phyloP scores from a whole-genome alignment of 805 yeast genomes.

The Isabelozyma rhagii region DNA sequence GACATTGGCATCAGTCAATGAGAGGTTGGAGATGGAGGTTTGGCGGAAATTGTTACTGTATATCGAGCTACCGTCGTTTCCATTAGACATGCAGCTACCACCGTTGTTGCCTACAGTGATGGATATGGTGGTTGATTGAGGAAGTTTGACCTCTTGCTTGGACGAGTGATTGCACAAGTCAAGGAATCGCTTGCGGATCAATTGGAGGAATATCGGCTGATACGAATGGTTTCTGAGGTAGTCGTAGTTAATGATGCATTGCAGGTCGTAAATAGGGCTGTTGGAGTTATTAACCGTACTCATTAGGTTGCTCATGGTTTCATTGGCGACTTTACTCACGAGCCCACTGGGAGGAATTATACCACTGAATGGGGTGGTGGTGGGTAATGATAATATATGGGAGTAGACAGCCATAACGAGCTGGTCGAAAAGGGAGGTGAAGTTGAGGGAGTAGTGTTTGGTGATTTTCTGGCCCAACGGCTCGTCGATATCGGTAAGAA shows the following conservation, averaged over 20 bases:
- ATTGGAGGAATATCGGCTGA: conserved; percentile 39
- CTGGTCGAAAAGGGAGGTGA: conserved; percentile 35
- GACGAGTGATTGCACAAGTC: conserved; percentile 33
- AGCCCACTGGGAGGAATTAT: conserved; percentile 42
- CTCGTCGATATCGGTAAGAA: conserved; percentile 39
- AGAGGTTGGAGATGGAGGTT: conserved; percentile 39
- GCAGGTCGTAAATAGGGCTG: conserved; percentile 28
- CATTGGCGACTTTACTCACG: conserved; percentile 42
- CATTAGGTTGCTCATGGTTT: conserved; percentile 29
- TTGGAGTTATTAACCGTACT: conserved; percentile 10
- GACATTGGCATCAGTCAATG: conserved; percentile 38
- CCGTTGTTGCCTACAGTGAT: conserved; percentile 11
- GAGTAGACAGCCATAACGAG: conserved; percentile 32
- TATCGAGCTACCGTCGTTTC: conserved; percentile 5
- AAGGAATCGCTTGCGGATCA: conserved; percentile 37
- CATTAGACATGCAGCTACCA: conserved; percentile 1
- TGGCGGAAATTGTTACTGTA: conserved; percentile 20
- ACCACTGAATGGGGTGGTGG: conserved; percentile 45
- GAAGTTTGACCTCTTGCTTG: conserved; percentile 12
- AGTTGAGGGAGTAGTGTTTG: conserved; percentile 31
- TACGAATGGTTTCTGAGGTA: conserved; percentile 25
- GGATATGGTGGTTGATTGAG: conserved; percentile 21
- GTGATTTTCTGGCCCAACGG: conserved; percentile 12
- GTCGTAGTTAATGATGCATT: conserved; percentile 29
- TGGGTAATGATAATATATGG: conserved; percentile 36